Conservation (phyloP, 1,284 basidiomycete genomes). For the Leccinum solheimii region DNA sequence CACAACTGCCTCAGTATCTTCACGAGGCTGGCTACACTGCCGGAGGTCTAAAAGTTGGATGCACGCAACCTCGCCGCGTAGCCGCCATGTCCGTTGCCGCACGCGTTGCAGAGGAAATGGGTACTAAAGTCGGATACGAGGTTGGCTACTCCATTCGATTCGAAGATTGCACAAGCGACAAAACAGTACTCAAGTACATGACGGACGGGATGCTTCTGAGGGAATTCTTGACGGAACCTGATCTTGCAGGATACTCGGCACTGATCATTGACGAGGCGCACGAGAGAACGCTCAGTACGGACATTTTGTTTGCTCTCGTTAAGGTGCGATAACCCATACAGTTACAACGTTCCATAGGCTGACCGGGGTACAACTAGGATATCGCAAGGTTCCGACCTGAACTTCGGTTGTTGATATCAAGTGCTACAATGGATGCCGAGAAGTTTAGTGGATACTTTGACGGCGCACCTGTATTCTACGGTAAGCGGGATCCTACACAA, state of each 20-base stretch:
- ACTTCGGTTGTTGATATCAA: conserved; percentile 87
- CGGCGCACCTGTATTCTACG: conserved; percentile 89
- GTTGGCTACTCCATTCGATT: conserved; percentile 99
- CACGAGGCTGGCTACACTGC: conserved; percentile 96
- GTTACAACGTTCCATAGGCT: conserved; percentile 13
- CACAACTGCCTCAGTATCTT: conserved; percentile 96
- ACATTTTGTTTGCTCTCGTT: conserved; percentile 94
- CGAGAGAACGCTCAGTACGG: conserved; percentile 93
- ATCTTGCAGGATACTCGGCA: conserved; percentile 88
- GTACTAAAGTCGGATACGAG: conserved; percentile 92
- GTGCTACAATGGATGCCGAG: conserved; percentile 95
- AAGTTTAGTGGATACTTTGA: conserved; percentile 98
- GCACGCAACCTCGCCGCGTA: conserved; percentile 97
- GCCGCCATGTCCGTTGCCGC: conserved; percentile 99
- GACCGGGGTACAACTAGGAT: conserved; percentile 56
- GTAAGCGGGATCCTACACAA: conserved; percentile 43
- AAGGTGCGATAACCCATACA: conserved; percentile 66
- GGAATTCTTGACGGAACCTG: conserved; percentile 95
- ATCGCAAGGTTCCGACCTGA: conserved; percentile 97
- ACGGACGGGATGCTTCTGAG: conserved; percentile 97
- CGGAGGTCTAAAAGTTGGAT: conserved; percentile 89
- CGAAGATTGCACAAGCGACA: conserved; percentile 98
- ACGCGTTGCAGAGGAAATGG: conserved; percentile 99
- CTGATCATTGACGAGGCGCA: conserved; percentile 98
- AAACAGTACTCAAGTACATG: conserved; percentile 98